Conservation (phyloP, 2,329 filamentous ascomycete species). For the Fusarium transvaalense region DNA sequence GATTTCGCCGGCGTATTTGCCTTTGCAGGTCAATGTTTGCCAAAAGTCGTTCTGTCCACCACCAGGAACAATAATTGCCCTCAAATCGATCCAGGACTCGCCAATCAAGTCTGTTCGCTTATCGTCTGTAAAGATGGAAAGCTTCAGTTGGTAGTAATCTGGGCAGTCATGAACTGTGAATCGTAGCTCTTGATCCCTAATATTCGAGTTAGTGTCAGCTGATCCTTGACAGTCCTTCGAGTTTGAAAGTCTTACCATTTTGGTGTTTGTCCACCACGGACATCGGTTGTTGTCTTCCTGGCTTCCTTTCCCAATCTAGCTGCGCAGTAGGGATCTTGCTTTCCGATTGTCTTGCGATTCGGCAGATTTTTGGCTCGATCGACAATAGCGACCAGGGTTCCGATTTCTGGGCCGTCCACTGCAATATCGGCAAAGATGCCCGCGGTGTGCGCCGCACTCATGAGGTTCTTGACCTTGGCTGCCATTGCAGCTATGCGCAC, state of each 20-base stretch:
- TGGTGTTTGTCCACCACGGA: conserved; percentile 93
- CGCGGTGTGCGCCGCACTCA: conserved; percentile 81
- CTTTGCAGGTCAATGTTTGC: conserved; percentile 88
- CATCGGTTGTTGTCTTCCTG: conserved; percentile 95
- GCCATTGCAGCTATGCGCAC: conserved; percentile 58
- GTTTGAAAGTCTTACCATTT: conserved; percentile 75
- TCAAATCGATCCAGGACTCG: conserved; percentile 89
- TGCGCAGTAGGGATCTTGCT: conserved; percentile 98
- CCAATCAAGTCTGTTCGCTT: conserved; percentile 98
- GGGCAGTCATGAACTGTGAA: conserved; percentile 96
- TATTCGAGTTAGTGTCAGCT: conserved; percentile 35
- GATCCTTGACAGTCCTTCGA: neutral
- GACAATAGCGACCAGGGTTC: conserved; percentile 90
- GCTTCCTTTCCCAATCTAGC: conserved; percentile 95
- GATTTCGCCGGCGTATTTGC: conserved; percentile 96
- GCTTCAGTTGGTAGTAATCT: conserved; percentile 95
- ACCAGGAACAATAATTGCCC: conserved; percentile 82
- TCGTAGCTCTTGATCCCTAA: conserved; percentile 95
- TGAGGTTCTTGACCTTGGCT: conserved; percentile 66
- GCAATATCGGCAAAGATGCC: conserved; percentile 96
- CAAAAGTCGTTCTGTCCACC: conserved; percentile 95
- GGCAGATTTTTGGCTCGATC: conserved; percentile 97
- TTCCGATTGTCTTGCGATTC: conserved; percentile 96
- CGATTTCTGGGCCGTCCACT: conserved; percentile 91
- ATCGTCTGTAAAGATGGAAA: conserved; percentile 98